Evolutionary conservation across 2,329 filamentous ascomycete genomes (phyloP).

Genomic region (Coleophoma cylindrospora): DNA sequence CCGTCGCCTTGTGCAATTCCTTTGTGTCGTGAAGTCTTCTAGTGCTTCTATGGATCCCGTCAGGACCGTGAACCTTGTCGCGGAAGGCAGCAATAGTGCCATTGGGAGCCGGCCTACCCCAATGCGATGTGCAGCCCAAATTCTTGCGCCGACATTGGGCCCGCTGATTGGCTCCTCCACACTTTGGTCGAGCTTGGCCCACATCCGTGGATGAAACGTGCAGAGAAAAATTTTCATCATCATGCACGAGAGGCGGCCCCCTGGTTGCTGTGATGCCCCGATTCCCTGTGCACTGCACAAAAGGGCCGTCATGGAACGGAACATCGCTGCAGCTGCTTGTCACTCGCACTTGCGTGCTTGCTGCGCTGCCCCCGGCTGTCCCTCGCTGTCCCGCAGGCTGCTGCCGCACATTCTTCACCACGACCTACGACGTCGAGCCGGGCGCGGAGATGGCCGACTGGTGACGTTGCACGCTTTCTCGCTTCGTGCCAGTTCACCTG

Average conservation of each 20-base stretch:
- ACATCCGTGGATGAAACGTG: constrained; percentile 4
- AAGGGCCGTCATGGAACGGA: neutral
- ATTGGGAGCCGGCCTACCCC: neutral
- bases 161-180: constrained; percentile 13
- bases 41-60: constrained; percentile 1
- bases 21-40: neutral
- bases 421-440: neutral
- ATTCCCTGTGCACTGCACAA: no score
- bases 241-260: neutral
- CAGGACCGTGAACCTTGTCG: neutral
- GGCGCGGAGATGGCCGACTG: neutral
- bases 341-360: neutral
- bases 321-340: neutral
- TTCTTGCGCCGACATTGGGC: neutral
- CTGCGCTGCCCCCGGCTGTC: no score
- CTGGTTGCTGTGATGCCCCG: neutral
- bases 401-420: neutral
- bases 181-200: neutral
- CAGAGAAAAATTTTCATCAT: constrained; percentile 1
- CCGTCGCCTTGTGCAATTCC: no score
- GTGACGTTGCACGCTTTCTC: neutral
- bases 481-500: neutral
- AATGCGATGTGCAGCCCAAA: neutral
- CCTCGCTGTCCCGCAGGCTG: neutral
- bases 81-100: neutral